phyloP scores from a whole-genome alignment of 805 yeast genomes.

The Kodamaea kaohsiungensis region DNA sequence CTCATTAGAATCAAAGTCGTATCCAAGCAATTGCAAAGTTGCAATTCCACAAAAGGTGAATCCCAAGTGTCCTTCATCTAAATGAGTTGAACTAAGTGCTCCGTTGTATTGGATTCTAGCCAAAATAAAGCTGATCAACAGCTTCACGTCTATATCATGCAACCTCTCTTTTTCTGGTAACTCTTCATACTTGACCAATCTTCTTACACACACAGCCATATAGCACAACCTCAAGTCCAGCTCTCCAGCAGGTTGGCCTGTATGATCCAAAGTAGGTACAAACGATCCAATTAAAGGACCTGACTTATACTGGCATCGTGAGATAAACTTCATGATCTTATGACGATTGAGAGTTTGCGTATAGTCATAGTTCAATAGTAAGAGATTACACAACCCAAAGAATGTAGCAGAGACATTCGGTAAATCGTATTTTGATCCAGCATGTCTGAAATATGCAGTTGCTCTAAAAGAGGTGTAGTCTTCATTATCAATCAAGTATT shows the following conservation, averaged over 20 bases:
- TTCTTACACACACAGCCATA: conserved; percentile 66
- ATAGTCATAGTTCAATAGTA: conserved; percentile 50
- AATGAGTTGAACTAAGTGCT: conserved; percentile 59
- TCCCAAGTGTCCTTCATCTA: conserved; percentile 81
- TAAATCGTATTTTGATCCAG: conserved; percentile 46
- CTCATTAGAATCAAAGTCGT: conserved; percentile 16
- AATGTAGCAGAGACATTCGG: conserved; percentile 75
- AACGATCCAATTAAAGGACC: conserved; percentile 37
- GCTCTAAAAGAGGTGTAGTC: conserved; percentile 57
- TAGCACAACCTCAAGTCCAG: conserved; percentile 73
- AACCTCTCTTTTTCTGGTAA: conserved; percentile 20
- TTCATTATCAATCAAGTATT: conserved; percentile 34
- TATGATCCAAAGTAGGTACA: conserved; percentile 29
- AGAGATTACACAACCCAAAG: conserved; percentile 63
- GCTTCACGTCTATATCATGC: conserved; percentile 44
- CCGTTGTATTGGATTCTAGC: conserved; percentile 52
- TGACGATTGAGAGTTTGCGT: conserved; percentile 34
- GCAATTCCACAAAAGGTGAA: conserved; percentile 82
- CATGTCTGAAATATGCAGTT: conserved; percentile 46
- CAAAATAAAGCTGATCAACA: conserved; percentile 37
- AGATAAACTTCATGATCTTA: conserved; percentile 57
- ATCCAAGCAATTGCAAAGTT: conserved; percentile 45
- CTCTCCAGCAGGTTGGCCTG: conserved; percentile 52
- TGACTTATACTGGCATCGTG: conserved; percentile 51
- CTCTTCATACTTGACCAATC: conserved; percentile 45